These are phyloP conservation scores for Thielaviopsis euricoi DNA, from an alignment of 2,329 filamentous ascomycete species.

Conservation along the genomic window DNA sequence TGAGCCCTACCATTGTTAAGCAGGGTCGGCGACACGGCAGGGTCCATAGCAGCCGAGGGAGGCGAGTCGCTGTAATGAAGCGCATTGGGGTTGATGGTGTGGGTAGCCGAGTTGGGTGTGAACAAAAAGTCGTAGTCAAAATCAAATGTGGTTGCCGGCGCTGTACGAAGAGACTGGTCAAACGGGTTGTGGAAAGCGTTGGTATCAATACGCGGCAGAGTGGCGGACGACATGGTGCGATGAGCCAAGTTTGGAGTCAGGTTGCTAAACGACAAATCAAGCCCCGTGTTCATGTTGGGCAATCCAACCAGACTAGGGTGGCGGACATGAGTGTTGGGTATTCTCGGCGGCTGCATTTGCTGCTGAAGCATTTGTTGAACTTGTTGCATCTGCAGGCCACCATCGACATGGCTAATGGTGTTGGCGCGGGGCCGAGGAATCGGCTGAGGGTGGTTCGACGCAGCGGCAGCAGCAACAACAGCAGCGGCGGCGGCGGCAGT, in stretches of 20 bases:
- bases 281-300: constrained; percentile 30
- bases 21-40: constrained; percentile 37
- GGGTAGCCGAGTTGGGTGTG: constrained; percentile 22
- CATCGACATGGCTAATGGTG: constrained; percentile 88
- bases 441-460: constrained; percentile 13
- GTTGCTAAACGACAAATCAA: constrained; percentile 51
- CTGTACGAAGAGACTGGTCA: constrained; percentile 50
- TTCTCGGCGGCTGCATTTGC: constrained; percentile 23
- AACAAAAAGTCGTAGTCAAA: constrained; percentile 55
- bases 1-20: constrained; percentile 65
- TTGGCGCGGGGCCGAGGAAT: constrained; percentile 63
- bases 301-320: constrained; percentile 61
- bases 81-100: constrained; percentile 54
- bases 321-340: constrained; percentile 43
- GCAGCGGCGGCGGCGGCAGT: constrained; percentile 28
- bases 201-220: constrained; percentile 71
- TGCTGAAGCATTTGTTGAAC: constrained; percentile 43
- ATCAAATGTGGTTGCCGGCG: constrained; percentile 52
- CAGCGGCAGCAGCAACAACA: constrained; percentile 33
- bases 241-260: constrained; percentile 56
- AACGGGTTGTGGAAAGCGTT: constrained; percentile 24
- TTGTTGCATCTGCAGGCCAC: constrained; percentile 50
- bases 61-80: constrained; percentile 75
- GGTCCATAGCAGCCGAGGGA: constrained; percentile 46
- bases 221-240: constrained; percentile 44